Evolutionary conservation across 805 yeast genomes (phyloP).

Genomic region (Saturnispora diversa): DNA sequence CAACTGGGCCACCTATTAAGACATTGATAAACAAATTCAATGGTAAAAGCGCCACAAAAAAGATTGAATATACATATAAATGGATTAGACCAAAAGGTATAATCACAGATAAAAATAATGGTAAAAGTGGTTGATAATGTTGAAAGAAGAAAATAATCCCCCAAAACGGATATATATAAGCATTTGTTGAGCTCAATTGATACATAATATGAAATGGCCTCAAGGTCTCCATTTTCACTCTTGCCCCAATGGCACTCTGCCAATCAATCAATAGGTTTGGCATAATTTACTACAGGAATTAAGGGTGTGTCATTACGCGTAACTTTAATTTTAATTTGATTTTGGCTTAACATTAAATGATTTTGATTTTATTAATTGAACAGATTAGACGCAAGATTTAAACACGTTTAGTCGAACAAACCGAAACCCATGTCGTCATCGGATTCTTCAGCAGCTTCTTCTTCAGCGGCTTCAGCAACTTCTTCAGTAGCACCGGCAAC

Average conservation of each 20-base stretch:
- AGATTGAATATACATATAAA: constrained; percentile 16
- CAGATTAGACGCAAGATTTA: not conserved
- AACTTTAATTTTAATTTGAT: not conserved
- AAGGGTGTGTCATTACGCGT: not conserved
- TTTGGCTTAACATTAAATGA: not conserved
- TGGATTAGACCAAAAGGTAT: constrained; percentile 21
- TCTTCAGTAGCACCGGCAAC: constrained; percentile 49
- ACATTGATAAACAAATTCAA: constrained; percentile 20
- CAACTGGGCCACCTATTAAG: constrained; percentile 24
- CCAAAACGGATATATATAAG: constrained; percentile 20
- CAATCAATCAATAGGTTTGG: constrained; percentile 7
- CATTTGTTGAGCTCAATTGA: constrained; percentile 16
- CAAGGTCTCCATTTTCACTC: constrained; percentile 18
- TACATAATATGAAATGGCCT: constrained; percentile 18
- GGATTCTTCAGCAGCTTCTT: constrained; percentile 42
- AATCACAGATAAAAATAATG: constrained; percentile 20
- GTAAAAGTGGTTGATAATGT: constrained; percentile 22
- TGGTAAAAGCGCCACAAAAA: constrained; percentile 20
- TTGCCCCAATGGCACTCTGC: constrained; percentile 11
- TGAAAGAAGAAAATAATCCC: constrained; percentile 24
- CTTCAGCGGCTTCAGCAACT: constrained; percentile 50
- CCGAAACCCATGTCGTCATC: constrained; percentile 74
- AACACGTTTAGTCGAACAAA: constrained; percentile 80
- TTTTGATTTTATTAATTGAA: constrained; percentile 1
- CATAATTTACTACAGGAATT: not conserved